phyloP scores from a whole-genome alignment of 805 yeast species.

The Yarrowia porcina region DNA sequence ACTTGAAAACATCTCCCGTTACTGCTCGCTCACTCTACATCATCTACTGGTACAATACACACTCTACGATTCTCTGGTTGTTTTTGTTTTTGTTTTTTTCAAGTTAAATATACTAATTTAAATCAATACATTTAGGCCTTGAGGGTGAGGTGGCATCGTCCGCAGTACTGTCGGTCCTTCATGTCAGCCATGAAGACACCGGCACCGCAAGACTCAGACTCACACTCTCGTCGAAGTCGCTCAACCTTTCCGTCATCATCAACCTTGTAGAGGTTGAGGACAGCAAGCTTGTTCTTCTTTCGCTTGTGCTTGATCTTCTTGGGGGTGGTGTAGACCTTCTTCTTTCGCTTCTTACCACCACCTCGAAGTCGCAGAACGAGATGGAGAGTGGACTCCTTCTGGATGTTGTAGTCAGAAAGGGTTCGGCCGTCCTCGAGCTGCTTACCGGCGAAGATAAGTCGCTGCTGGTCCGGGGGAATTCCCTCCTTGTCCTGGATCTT shows the following conservation, averaged over 20 bases:
- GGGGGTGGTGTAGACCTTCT: conserved; percentile 99
- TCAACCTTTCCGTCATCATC: conserved; percentile 98
- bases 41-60: too few relatives aligned
- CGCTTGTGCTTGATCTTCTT: conserved; percentile 99
- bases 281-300: conserved; percentile 99
- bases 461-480: conserved; percentile 96
- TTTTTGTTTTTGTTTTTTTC: background rate
- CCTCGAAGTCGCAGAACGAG: conserved; percentile 98
- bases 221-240: conserved; percentile 98
- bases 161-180: conserved; percentile 99
- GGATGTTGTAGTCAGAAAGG: conserved; percentile 95
- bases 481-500: conserved; percentile 98
- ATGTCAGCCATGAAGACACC: conserved; percentile 99
- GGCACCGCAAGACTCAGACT: conserved; percentile 83
- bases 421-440: conserved; percentile 94
- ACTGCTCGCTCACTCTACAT: too few relatives aligned
- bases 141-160: conserved; percentile 97
- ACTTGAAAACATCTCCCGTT: too few relatives aligned
- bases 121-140: conserved; percentile 43
- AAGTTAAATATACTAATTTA: conserved; percentile 2
- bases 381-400: conserved; percentile 94
- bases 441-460: conserved; percentile 96
- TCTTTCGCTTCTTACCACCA: conserved; percentile 99
- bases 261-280: conserved; percentile 98
- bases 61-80: too few relatives aligned